Evolutionary conservation across 2,329 filamentous ascomycete species (phyloP).

Genomic region (Colletotrichum theobromicola): DNA sequence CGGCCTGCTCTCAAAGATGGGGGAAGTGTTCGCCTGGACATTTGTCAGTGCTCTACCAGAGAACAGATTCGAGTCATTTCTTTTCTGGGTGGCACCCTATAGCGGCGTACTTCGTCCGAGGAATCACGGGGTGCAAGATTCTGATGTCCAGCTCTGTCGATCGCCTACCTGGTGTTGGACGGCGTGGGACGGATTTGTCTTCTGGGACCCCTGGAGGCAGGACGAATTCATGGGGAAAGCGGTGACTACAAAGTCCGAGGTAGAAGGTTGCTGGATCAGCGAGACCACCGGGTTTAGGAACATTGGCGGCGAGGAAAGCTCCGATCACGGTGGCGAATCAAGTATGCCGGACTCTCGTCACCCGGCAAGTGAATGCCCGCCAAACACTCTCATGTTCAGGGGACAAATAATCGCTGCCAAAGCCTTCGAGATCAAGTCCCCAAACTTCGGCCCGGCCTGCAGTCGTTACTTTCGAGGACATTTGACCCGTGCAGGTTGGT

Average conservation of each 20-base stretch:
- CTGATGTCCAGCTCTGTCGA: not conserved
- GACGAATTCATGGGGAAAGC: not conserved
- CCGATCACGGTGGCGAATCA: not conserved
- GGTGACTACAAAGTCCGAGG: not conserved
- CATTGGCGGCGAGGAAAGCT: not conserved
- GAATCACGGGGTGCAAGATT: fast-evolving
- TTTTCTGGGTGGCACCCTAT: not conserved
- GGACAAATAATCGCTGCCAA: not conserved
- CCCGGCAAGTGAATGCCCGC: not conserved
- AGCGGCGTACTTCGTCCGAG: not conserved
- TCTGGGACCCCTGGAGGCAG: not conserved
- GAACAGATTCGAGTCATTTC: not conserved
- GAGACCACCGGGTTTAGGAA: not conserved
- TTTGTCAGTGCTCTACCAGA: not conserved
- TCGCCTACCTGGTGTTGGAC: conserved; percentile 3
- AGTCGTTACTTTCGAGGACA: not conserved
- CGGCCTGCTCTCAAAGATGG: not conserved
- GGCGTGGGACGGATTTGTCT: not conserved
- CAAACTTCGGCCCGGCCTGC: not conserved
- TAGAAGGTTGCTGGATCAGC: not conserved
- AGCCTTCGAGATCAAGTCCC: not conserved
- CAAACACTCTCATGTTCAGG: not conserved
- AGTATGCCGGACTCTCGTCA: fast-evolving
- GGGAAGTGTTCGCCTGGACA: not conserved
- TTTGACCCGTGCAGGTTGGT: not conserved